Evolutionary conservation across 495 filamentous ascomycete species (phyloP).

Genomic region (Tuber melanosporum): DNA sequence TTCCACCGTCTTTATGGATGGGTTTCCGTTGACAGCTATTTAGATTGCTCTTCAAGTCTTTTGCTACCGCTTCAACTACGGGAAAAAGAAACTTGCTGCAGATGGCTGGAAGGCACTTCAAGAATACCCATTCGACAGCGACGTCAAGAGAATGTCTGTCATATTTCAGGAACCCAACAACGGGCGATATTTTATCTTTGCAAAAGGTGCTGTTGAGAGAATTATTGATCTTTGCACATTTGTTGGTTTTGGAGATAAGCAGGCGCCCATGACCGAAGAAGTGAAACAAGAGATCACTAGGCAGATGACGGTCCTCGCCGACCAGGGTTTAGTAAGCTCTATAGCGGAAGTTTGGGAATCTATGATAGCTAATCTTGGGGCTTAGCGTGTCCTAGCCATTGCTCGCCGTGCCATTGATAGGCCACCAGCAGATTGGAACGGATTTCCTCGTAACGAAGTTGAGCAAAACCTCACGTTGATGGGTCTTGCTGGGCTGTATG

Average conservation of each 20-base stretch:
- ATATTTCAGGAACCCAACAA: constrained; percentile 51
- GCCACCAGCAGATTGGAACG: constrained; percentile 30
- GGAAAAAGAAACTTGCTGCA: constrained; percentile 52
- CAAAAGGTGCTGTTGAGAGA: constrained; percentile 76
- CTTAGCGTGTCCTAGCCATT: constrained; percentile 62
- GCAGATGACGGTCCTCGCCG: constrained; percentile 63
- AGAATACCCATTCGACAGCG: constrained; percentile 76
- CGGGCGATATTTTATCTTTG: constrained; percentile 53
- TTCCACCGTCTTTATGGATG: constrained; percentile 56
- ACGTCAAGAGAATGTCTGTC: constrained; percentile 79
- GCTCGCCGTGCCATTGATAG: constrained; percentile 49
- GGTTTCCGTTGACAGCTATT: constrained; percentile 45
- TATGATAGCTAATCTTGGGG: not conserved
- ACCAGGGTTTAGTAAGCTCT: constrained; percentile 54
- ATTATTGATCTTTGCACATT: constrained; percentile 64
- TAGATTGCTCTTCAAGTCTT: constrained; percentile 72
- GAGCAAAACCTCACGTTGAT: constrained; percentile 56
- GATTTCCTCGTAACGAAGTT: constrained; percentile 44
- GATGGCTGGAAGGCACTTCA: constrained; percentile 58
- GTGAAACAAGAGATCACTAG: constrained; percentile 54
- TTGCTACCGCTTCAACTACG: constrained; percentile 60
- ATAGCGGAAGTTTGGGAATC: not conserved
- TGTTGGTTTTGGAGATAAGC: constrained; percentile 50
- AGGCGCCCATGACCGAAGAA: constrained; percentile 53
- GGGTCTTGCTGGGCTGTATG: constrained; percentile 69